A percentile compares a stretch with the other conserved stretches of the same genome.
Conservation (phyloP, 2,329 filamentous ascomycete species). For the Tolypocladium paradoxum region DNA sequence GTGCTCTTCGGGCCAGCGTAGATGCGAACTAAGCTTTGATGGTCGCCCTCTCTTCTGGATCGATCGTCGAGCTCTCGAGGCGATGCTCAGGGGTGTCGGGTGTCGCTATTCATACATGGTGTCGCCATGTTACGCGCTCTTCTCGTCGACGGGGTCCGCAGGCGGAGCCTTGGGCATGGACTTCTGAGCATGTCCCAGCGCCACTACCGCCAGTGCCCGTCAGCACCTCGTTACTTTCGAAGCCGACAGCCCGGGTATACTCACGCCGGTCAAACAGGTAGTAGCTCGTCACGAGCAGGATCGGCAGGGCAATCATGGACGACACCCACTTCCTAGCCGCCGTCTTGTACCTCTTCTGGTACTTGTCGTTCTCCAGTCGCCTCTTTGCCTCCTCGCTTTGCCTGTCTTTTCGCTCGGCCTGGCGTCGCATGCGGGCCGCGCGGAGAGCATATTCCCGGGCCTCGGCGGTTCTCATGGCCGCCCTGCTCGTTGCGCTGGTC, state of each 20-base stretch:
- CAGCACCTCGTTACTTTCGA: neutral
- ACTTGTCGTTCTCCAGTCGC: slow-evolving; percentile 19
- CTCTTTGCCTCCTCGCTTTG: slow-evolving; percentile 9
- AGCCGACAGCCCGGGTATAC: slow-evolving; percentile 11
- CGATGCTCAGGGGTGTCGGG: no score
- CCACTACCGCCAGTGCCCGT: slow-evolving; percentile 13
- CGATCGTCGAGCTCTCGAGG: neutral
- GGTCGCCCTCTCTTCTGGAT: neutral
- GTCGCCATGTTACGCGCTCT: neutral
- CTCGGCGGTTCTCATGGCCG: slow-evolving; percentile 11
- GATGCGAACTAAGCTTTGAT: neutral
- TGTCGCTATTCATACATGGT: neutral
- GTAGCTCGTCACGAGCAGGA: slow-evolving; percentile 44
- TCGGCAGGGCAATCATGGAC: slow-evolving; percentile 40
- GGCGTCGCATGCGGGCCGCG: slow-evolving; percentile 10
- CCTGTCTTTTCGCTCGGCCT: slow-evolving; percentile 7
- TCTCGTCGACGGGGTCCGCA: neutral
- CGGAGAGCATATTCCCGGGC: slow-evolving; percentile 12
- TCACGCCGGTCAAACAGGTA: slow-evolving; percentile 39
- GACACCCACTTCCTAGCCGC: slow-evolving; percentile 34
- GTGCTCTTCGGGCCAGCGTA: neutral
- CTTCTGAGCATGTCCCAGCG: slow-evolving; percentile 18
- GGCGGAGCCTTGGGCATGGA: slow-evolving; percentile 8
- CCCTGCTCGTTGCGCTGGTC: neutral
- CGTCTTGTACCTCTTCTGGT: slow-evolving; percentile 30